phyloP scores from a whole-genome alignment of 75 land plant species.

The Ceratopteris richardii region DNA sequence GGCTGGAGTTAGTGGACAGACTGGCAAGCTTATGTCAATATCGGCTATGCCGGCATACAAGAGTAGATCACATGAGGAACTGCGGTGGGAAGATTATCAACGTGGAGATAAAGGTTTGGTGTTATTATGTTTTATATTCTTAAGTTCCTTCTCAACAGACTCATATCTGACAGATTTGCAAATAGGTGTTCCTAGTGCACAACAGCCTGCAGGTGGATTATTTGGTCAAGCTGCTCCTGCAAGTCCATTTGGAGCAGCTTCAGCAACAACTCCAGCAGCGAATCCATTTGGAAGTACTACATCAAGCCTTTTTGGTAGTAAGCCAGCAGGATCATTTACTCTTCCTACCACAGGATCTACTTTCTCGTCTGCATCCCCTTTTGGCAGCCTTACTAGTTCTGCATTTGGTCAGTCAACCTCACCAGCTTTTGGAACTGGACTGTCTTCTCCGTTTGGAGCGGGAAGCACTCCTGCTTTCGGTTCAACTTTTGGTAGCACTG shows the following conservation, averaged over 20 bases:
- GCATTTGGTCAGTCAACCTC: slow-evolving; percentile 34
- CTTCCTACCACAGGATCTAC: slow-evolving; percentile 8
- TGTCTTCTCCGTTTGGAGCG: slow-evolving; percentile 45
- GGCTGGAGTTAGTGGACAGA: slow-evolving; percentile 32
- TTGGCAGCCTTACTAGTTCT: slow-evolving; percentile 33
- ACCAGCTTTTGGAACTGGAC: slow-evolving; percentile 40
- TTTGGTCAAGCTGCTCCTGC: slow-evolving; percentile 33
- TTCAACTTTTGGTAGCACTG: slow-evolving; percentile 29
- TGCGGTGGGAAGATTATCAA: slow-evolving; percentile 97
- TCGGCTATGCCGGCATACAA: slow-evolving; percentile 97
- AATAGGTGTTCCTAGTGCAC: slow-evolving; percentile 84
- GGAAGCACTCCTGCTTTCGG: slow-evolving; percentile 47
- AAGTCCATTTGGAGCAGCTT: slow-evolving; percentile 41
- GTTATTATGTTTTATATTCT: not conserved
- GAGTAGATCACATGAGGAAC: slow-evolving; percentile 84
- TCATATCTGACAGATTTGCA: too few species aligned
- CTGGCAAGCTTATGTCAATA: slow-evolving; percentile 82
- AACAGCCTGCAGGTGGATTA: slow-evolving; percentile 38
- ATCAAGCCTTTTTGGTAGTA: slow-evolving; percentile 11
- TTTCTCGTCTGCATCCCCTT: slow-evolving; percentile 23
- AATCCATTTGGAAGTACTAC: slow-evolving; percentile 3
- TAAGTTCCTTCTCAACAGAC: too few species aligned
- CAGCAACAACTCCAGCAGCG: slow-evolving; percentile 27
- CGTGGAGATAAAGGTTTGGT: slow-evolving; percentile 83
- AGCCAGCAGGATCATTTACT: slow-evolving; percentile 18